Base-by-base conservation (phyloP, 352 stramenopile genomes). In the Pythium plurisporium region DNA sequence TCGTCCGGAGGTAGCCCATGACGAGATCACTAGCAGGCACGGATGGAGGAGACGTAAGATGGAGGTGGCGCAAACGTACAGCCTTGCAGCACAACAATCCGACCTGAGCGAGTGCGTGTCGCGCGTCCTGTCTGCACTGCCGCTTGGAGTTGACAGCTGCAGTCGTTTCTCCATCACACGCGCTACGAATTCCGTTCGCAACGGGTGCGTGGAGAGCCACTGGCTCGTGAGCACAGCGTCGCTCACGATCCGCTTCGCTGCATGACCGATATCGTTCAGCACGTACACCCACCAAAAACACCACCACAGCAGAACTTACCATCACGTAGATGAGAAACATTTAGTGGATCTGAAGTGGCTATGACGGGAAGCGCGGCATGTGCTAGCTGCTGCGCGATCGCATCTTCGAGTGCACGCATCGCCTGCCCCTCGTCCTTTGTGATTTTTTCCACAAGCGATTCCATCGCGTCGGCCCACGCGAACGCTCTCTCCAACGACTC, bases 401-500 rank as follows among this genome's bases (percentile, higher is more conserved):
- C 33, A 1, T 3, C 30, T 11, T 62, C 51, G 4, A 68, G 19
- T 4, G 41, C 42, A 2, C 9, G n/a, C 17, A 22, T 31, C 5
- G 51, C 52, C 1, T 46, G 31, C 2, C 31, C 30, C 12, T 40
- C 54, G 9, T 68, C 47, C 4, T 37, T 44, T 17, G 7, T 12
- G 8, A 47, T 31, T 33, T 53, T 62, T 8, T 42, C 38, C 12
- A 20, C 41, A 26, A 63, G 38, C 15, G 31, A 49, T 54, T 70
- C 58, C 58, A 70, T 56, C 14, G 44, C 46, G 19, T 38, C 37
- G 26, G 58, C 53, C 63, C 63, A 70, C 22, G 33, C 34, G 30
- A 63, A 48, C 17, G 53, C 51, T 33, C 63, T 38, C 10, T 67
- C 52, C 14, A 70, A 33, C 14, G 63, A 70, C 40, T 51, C 40